Percentiles rank a stretch among this genome's conserved stretches.
These are phyloP conservation scores for Suillus lakei DNA, from an alignment of 768 basidiomycete genomes.

Conservation along the genomic window DNA sequence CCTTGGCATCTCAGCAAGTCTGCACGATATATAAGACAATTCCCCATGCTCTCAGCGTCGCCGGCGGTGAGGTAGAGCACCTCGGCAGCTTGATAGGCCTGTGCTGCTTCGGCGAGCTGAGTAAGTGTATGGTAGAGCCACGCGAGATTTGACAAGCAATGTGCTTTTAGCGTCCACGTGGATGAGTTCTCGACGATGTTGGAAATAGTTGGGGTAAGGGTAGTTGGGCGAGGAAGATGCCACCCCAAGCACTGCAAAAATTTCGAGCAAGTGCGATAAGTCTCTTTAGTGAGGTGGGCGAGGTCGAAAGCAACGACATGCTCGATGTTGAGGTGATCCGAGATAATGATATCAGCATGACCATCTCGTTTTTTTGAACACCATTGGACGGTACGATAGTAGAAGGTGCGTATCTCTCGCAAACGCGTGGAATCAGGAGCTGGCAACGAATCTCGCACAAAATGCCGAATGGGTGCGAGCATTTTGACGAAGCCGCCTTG, in stretches of 20 bases:
- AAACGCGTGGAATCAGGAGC: background rate
- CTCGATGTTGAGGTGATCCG: background rate
- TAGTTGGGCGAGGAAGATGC: background rate
- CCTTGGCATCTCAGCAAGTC: background rate
- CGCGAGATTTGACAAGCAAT: background rate
- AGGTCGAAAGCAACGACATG: background rate
- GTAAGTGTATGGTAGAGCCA: background rate
- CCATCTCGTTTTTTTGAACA: background rate
- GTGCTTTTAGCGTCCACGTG: background rate
- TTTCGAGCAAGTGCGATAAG: background rate
- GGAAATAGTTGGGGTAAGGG: background rate
- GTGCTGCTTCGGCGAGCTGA: background rate
- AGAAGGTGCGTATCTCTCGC: background rate
- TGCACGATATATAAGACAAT: background rate
- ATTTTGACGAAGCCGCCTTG: background rate
- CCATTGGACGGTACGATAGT: background rate
- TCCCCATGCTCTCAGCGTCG: background rate
- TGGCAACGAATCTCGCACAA: background rate
- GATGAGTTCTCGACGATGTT: background rate
- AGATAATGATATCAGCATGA: background rate
- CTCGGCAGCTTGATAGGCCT: background rate
- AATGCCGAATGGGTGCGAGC: slow-evolving; percentile 4
- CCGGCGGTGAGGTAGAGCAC: background rate
- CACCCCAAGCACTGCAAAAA: background rate
- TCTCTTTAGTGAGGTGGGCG: background rate